A percentile compares a stretch with the other conserved stretches of the same genome.
Conservation (phyloP, 768 basidiomycete genomes). For the Dacryopinax primogenitus region DNA sequence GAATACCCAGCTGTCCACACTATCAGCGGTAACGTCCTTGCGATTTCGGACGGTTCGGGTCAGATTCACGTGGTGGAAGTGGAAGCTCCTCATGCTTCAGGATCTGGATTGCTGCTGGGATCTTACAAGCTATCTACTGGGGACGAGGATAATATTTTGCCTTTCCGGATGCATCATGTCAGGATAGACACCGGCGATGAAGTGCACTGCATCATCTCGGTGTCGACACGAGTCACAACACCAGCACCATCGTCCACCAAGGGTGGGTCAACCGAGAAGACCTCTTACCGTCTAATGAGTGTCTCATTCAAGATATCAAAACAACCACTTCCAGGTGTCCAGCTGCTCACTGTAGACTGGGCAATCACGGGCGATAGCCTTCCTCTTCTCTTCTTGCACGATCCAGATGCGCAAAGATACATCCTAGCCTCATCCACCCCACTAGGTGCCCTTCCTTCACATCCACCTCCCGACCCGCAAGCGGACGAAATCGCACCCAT, state of each 20-base stretch:
- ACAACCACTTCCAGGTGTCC: conserved; percentile 30
- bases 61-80: conserved; percentile 21
- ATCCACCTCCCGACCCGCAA: conserved; percentile 41
- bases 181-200: conserved; percentile 22
- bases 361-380: conserved; percentile 55
- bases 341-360: conserved; percentile 34
- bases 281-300: not conserved
- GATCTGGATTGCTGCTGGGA: conserved; percentile 45
- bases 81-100: conserved; percentile 41
- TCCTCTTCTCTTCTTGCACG: conserved; percentile 48
- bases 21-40: not conserved
- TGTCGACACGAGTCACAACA: not conserved
- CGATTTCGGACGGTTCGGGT: not conserved
- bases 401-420: conserved; percentile 35
- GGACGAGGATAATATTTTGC: conserved; percentile 21
- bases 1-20: not conserved
- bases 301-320: conserved; percentile 6
- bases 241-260: not conserved
- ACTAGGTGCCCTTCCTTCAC: conserved; percentile 29
- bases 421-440: conserved; percentile 46
- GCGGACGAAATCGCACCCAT: conserved; percentile 57
- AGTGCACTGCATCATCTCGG: conserved; percentile 1
- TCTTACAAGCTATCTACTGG: conserved; percentile 40
- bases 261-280: not conserved
- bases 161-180: conserved; percentile 64